Base-by-base conservation (phyloP, 2,329 filamentous ascomycete species). In the Penicillium sp. region DNA sequence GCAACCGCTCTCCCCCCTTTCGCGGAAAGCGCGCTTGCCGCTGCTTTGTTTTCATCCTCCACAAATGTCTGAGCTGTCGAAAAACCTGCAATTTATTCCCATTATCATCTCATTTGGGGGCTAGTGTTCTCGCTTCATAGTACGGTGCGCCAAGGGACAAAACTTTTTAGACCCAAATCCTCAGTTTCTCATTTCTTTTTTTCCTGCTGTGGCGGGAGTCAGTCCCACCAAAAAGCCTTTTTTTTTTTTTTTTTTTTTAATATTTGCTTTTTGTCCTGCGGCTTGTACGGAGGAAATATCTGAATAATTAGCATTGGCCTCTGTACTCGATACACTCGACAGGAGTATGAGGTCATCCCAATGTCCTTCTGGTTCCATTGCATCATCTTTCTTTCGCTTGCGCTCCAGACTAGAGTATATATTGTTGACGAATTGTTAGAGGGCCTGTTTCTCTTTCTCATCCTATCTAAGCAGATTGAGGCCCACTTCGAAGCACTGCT, bases 1-100 rank as follows among this genome's bases (percentile, higher is more conserved):
- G 69, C 67, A 75, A 73, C 72, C 73, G 73, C 73, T 61, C 45
- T 55, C 55, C 58, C 58, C 61, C 52, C 68, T 68, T 65, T 73
- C 70, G 69, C 73, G 72, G 59, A 73, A 73, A 73, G 75, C 75
- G 75, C 75, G 75, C 70, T 77, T 77, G 71, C 75, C 75, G 75
- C 74, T 64, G 54, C 57, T 63, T 58, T 53, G 42, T 48, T 57
- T 49, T 30, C 11, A 46, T 48, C 26, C 45, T 48, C 45, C 25
- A 48, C 30, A 19, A 26, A 30, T 30, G 8, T 19, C 25, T n/a
- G 4, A n/a, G 25, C 6, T 6, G 26, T 16, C 4, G 30, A 37
- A 49, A 49, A 30, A 16, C 13, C 28, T 7, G 49, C 28, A 38
- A 52, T 22, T 35, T 5, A 26, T 28, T 14, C 19, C 30, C 19